A percentile compares a stretch with the other conserved stretches of the same genome.
phyloP scores from a whole-genome alignment of 2,329 filamentous ascomycete genomes.

The Alternaria viburni region DNA sequence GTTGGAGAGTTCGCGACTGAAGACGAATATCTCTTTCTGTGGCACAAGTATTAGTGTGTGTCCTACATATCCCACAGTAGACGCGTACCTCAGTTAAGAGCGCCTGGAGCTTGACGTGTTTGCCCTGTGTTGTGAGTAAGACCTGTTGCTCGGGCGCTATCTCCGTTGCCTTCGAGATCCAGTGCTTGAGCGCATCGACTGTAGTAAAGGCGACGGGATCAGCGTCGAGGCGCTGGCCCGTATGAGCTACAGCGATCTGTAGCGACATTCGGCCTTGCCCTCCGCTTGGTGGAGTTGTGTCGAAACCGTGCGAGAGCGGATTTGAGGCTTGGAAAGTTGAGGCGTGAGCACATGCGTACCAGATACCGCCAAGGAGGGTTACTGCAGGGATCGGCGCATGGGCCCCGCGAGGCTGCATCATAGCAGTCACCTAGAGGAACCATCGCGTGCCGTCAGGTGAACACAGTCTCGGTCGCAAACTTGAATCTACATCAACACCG shows the following conservation, averaged over 20 bases:
- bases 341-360: conserved; percentile 28
- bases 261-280: conserved; percentile 72
- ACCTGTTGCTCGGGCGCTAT: conserved; percentile 83
- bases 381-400: conserved; percentile 40
- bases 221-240: conserved; percentile 82
- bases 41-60: conserved; percentile 13
- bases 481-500: not conserved
- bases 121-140: conserved; percentile 82
- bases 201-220: conserved; percentile 77
- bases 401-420: conserved; percentile 27
- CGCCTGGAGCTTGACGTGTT: conserved; percentile 80
- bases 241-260: conserved; percentile 90
- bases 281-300: conserved; percentile 28
- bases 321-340: conserved; percentile 15
- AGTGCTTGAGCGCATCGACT: conserved; percentile 83
- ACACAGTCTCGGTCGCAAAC: conserved; percentile 20
- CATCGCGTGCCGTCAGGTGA: conserved; percentile 25
- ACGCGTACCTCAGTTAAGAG: conserved; percentile 75
- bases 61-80: not conserved
- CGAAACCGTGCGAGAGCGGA: conserved; percentile 24
- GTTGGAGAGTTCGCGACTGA: conserved; percentile 70
- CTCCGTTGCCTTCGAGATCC: conserved; percentile 75
- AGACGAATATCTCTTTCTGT: conserved; percentile 88
- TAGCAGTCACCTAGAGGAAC: conserved; percentile 14
- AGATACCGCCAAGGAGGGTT: conserved; percentile 31